Percentiles rank a stretch among this genome's conserved stretches.
phyloP scores from a whole-genome alignment of 495 filamentous ascomycete genomes.

The Podospora pseudoanserina region DNA sequence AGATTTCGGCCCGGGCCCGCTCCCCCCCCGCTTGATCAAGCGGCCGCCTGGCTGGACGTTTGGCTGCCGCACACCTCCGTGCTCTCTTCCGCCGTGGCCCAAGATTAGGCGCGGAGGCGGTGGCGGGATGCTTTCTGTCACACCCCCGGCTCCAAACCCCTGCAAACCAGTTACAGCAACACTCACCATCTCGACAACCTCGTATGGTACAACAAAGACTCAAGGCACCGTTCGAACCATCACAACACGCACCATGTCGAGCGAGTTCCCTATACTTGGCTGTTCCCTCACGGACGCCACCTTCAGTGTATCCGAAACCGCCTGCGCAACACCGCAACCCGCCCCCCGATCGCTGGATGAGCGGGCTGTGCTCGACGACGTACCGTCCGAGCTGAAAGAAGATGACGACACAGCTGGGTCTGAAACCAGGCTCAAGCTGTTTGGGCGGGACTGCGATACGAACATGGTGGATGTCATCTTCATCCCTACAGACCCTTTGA shows the following conservation, averaged over 20 bases:
- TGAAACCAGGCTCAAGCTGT: too few species aligned
- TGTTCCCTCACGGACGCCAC: not conserved
- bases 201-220: conserved; percentile 5
- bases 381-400: too few species aligned
- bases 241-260: not conserved
- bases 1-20: too few species aligned
- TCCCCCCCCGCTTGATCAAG: too few species aligned
- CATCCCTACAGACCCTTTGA: too few species aligned
- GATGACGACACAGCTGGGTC: too few species aligned
- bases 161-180: too few species aligned
- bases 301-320: not conserved
- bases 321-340: not conserved
- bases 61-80: not conserved
- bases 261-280: conserved; percentile 10
- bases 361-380: too few species aligned
- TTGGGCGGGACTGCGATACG: too few species aligned
- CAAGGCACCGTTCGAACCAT: conserved; percentile 3
- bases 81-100: conserved; percentile 8
- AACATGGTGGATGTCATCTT: too few species aligned
- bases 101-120: not conserved
- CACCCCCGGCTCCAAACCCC: too few species aligned
- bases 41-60: not conserved
- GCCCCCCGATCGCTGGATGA: too few species aligned
- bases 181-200: not conserved
- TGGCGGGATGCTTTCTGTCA: not conserved